Conservation (phyloP, 1,284 basidiomycete genomes). For the Schizophyllum amplum region DNA sequence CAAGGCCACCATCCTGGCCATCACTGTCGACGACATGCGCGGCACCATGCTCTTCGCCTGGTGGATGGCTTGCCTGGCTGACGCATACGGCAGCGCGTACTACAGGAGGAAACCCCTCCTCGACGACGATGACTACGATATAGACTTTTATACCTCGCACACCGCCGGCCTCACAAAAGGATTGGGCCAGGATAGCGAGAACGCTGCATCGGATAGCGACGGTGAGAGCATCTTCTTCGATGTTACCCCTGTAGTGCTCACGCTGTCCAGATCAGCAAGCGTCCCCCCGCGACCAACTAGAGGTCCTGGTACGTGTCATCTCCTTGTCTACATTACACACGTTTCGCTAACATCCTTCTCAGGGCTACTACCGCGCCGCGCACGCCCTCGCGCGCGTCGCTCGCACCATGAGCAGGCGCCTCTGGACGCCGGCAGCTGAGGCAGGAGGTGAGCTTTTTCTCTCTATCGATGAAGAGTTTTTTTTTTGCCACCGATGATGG, state of each 20-base stretch:
- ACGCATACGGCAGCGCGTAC: constrained; percentile 40
- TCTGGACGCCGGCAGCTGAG: constrained; percentile 63
- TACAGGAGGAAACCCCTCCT: constrained; percentile 40
- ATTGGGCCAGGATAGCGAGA: too few species aligned
- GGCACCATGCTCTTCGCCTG: constrained; percentile 83
- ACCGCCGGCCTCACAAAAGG: too few species aligned
- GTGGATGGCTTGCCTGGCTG: constrained; percentile 59
- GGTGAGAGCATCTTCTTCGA: too few species aligned
- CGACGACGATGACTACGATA: constrained; percentile 51
- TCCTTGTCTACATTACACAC: constrained; percentile 6
- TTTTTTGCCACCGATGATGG: too few species aligned
- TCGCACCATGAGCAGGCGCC: constrained; percentile 66
- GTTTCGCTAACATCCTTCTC: constrained; percentile 12
- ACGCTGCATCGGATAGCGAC: too few species aligned
- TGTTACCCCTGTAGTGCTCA: too few species aligned
- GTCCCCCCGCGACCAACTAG: constrained; percentile 69
- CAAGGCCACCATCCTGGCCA: constrained; percentile 55
- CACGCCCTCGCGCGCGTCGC: constrained; percentile 75
- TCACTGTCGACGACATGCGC: constrained; percentile 39
- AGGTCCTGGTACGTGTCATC: constrained; percentile 33
- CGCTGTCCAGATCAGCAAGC: too few species aligned
- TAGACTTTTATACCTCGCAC: constrained; percentile 73
- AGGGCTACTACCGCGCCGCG: constrained; percentile 75
- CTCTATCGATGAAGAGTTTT: too few species aligned
- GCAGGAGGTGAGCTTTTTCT: too few species aligned